phyloP scores from a whole-genome alignment of 768 basidiomycete genomes.

The Boletus rufocinnamomeus region DNA sequence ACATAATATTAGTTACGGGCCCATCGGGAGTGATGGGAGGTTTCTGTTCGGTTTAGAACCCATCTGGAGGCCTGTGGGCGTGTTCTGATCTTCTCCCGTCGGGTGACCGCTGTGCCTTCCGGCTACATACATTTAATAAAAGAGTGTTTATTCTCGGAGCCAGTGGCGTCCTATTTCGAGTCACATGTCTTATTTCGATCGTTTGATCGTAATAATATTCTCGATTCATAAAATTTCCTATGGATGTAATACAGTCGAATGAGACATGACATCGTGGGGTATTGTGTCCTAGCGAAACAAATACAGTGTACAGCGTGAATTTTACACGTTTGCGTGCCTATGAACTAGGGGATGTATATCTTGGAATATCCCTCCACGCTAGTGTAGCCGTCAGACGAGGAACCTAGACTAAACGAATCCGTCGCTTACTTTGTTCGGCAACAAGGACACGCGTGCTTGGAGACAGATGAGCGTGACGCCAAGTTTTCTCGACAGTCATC shows the following conservation, averaged over 20 bases:
- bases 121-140: neutral
- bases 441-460: slow-evolving; percentile 54
- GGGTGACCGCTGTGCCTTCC: neutral
- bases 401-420: neutral
- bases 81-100: slow-evolving; percentile 4
- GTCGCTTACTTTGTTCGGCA: slow-evolving; percentile 47
- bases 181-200: neutral
- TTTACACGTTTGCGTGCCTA: neutral
- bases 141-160: neutral
- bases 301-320: slow-evolving; percentile 7
- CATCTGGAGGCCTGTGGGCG: neutral
- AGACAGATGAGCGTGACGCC: slow-evolving; percentile 49
- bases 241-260: slow-evolving; percentile 10
- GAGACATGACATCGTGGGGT: slow-evolving; percentile 13
- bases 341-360: slow-evolving; percentile 35
- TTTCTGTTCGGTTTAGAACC: neutral
- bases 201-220: neutral
- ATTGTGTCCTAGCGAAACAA: slow-evolving; percentile 12
- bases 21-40: neutral
- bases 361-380: slow-evolving; percentile 39
- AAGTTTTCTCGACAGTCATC: slow-evolving; percentile 57
- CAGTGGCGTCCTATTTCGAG: neutral
- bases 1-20: neutral
- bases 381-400: slow-evolving; percentile 2
- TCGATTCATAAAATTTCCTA: slow-evolving; percentile 8